These are phyloP conservation scores for Geoglossum glabrum DNA, from an alignment of 495 filamentous ascomycete species.

Conservation along the genomic window DNA sequence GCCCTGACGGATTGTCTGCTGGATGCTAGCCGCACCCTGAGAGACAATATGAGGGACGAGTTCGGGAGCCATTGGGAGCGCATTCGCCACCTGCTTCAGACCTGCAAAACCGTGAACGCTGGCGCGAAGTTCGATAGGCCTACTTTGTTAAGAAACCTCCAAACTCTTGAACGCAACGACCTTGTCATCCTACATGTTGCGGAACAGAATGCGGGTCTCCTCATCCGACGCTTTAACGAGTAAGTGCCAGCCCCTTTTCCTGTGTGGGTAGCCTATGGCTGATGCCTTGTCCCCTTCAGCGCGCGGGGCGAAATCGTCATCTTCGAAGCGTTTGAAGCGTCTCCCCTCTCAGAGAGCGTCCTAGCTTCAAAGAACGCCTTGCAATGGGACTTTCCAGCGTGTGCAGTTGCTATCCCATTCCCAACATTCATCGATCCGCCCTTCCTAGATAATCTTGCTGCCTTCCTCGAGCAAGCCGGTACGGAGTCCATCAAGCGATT, in stretches of 20 bases:
- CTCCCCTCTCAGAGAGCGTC: slow-evolving; percentile 25
- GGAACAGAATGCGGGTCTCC: slow-evolving; percentile 35
- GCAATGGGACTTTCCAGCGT: slow-evolving; percentile 26
- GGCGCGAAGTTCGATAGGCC: slow-evolving; percentile 19
- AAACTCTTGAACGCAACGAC: slow-evolving; percentile 13
- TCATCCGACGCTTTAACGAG: slow-evolving; percentile 23
- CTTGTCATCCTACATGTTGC: slow-evolving; percentile 27
- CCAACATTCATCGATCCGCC: slow-evolving; percentile 17
- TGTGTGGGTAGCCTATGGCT: neutral
- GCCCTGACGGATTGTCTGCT: slow-evolving; percentile 21
- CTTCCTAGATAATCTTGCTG: slow-evolving; percentile 29
- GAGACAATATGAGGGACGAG: slow-evolving; percentile 6
- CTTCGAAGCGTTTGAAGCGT: slow-evolving; percentile 38
- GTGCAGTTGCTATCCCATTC: slow-evolving; percentile 21
- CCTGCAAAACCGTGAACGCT: slow-evolving; percentile 16
- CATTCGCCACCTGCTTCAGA: slow-evolving; percentile 17
- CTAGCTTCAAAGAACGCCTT: slow-evolving; percentile 23
- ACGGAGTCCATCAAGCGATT: slow-evolving; percentile 33
- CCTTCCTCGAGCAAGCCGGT: slow-evolving; percentile 38
- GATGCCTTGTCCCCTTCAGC: neutral
- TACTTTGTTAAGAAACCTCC: slow-evolving; percentile 18
- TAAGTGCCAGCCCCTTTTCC: slow-evolving; percentile 15
- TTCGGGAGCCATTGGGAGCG: slow-evolving; percentile 14
- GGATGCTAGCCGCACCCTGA: slow-evolving; percentile 15
- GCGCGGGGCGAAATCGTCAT: slow-evolving; percentile 12